Percentiles rank a stretch among this genome's conserved stretches.
These are phyloP conservation scores for Ormosia semicastrata DNA, from an alignment of 306 rosid genomes.

Conservation along the genomic window DNA sequence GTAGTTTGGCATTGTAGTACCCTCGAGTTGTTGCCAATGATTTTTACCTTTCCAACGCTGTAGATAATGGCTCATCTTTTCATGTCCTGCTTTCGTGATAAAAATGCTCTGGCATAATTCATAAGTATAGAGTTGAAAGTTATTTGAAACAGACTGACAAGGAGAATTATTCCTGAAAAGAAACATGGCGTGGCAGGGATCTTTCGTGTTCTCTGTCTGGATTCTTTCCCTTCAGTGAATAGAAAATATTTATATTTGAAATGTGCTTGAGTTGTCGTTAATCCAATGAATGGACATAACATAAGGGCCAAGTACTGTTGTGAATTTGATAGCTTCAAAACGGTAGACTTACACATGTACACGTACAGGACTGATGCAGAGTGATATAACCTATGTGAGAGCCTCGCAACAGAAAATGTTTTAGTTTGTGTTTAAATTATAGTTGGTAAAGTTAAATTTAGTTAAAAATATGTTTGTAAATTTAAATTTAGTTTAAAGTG, in stretches of 20 bases:
- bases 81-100: constrained; percentile 13
- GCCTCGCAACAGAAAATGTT: constrained; percentile 4
- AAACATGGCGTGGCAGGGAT: constrained; percentile 22
- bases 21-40: constrained; percentile 8
- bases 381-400: constrained; percentile 17
- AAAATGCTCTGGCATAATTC: neutral
- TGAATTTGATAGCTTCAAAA: constrained; percentile 16
- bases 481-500: no score
- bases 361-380: neutral
- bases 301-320: neutral
- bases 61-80: constrained; percentile 39
- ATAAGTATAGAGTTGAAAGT: constrained; percentile 27
- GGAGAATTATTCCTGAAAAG: constrained; percentile 35
- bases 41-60: neutral
- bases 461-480: no score
- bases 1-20: constrained; percentile 17
- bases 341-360: neutral
- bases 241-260: neutral
- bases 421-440: no score
- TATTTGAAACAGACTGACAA: constrained; percentile 30
- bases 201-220: neutral
- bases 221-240: constrained; percentile 20
- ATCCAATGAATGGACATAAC: neutral
- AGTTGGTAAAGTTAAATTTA: no score
- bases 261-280: constrained; percentile 1